A percentile compares a stretch with the other conserved stretches of the same genome.
Conservation (phyloP, 1,284 basidiomycete species). For the Cronartium quercuum region DNA sequence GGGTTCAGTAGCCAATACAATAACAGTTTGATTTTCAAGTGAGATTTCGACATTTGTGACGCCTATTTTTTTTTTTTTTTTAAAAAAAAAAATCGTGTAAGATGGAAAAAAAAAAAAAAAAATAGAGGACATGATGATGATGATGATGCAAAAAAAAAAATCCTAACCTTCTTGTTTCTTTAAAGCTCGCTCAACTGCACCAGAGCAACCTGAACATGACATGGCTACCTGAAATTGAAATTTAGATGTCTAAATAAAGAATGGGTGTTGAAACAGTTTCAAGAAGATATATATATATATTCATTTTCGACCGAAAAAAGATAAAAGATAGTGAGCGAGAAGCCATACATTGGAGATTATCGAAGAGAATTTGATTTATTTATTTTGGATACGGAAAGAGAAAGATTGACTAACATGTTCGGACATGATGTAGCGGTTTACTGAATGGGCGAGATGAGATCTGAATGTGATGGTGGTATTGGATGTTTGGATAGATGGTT, state of each 20-base stretch:
- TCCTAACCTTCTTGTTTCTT: conserved; percentile 39
- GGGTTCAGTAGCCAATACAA: conserved; percentile 16
- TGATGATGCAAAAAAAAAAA: not conserved
- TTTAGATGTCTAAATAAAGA: conserved; percentile 6
- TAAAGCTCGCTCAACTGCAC: conserved; percentile 34
- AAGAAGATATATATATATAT: no score
- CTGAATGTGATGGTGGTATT: not conserved
- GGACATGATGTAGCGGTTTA: not conserved
- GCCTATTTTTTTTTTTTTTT: not conserved
- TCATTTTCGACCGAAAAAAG: no score
- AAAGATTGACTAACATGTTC: not conserved
- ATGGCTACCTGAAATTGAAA: conserved; percentile 31
- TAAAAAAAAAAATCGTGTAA: not conserved
- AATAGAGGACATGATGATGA: not conserved
- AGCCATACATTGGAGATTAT: no score
- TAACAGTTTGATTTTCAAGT: conserved; percentile 37
- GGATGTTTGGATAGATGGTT: not conserved
- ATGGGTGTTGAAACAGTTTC: no score
- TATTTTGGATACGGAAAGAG: no score
- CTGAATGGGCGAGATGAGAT: not conserved
- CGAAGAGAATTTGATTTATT: no score
- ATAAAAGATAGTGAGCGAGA: no score
- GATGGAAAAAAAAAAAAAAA: not conserved
- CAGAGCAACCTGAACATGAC: conserved; percentile 35
- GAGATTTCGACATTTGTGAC: conserved; percentile 37